phyloP scores from a whole-genome alignment of 225 moss, liverwort and hornwort genomes.

The Sphagnum contortum region DNA sequence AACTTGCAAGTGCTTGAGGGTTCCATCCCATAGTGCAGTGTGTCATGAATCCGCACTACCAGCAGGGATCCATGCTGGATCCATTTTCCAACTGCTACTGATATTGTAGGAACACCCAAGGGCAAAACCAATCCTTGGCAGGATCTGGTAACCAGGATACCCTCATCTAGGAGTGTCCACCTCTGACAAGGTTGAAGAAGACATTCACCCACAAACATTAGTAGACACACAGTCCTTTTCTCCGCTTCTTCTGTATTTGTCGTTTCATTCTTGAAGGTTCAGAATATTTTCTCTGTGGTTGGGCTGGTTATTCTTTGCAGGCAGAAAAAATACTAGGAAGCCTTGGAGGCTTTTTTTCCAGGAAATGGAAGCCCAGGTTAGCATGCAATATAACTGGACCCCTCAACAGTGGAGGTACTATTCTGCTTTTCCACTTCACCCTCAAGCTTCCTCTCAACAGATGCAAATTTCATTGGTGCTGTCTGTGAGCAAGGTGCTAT shows the following conservation, averaged over 20 bases:
- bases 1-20: not conserved
- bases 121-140: too few relatives aligned
- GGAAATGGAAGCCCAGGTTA: constrained; percentile 55
- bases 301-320: constrained; percentile 4
- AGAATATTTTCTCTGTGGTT: not conserved
- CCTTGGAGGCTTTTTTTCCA: constrained; percentile 45
- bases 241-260: not conserved
- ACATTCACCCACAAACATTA: not conserved
- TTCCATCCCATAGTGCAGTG: too few relatives aligned
- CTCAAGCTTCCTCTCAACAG: too few relatives aligned
- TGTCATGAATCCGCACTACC: not conserved
- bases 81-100: not conserved
- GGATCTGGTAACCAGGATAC: too few relatives aligned
- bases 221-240: not conserved
- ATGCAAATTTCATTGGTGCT: too few relatives aligned
- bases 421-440: constrained; percentile 2
- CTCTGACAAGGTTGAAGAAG: too few relatives aligned
- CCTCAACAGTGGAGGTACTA: constrained; percentile 9
- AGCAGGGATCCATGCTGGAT: not conserved
- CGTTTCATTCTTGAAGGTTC: not conserved
- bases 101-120: too few relatives aligned
- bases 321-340: constrained; percentile 52
- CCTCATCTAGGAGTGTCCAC: too few relatives aligned
- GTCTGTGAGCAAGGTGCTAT: too few relatives aligned
- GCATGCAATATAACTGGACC: constrained; percentile 36